Base-by-base conservation (phyloP, 176 grass and related monocot genomes). In the Cenchrus purpureus region DNA sequence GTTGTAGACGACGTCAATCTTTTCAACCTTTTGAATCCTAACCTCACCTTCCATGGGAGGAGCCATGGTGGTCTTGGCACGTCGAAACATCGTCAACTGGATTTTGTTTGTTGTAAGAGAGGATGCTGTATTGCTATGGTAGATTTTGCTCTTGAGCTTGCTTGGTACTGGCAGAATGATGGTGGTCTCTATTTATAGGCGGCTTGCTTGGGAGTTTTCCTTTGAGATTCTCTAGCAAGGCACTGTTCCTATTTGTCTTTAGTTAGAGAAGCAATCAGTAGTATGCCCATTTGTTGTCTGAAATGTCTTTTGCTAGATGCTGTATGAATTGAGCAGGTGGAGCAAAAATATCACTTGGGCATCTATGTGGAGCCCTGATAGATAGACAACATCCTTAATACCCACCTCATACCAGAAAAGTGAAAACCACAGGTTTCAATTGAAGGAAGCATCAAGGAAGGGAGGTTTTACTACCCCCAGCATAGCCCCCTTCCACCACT, bases 11-110 rank as follows among this genome's bases (percentile, higher is more conserved):
- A 65, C 22, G 5, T 84, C 82, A n/a, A 89, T 85, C 87, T 55
- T 89, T 8, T 89, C 82, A 5, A 89, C 82, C 53, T 89, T 89
- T 13, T 89, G 82, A 67, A 89, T 83, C 63, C 44, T 74, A 34
- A 89, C 74, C 56, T 88, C 86, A 14, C 66, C 8, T 13, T 88
- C 46, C 1, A 17, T 45, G 66, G 74, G 65, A 54, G 56, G 65
- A 6, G 59, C 11, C 69, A 8, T 67, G 77, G 45, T 9, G 2
- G 65, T 55, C 31, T 83, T 88, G 7, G 55, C 16, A 0, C 80
- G 80, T 7, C 34, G 25, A 40, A 83, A 83, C 86, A 83, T 83
- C 12, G 4, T 9, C 52, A 31, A 7, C 28, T 82, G 7, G 20
- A 48, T 82, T 71, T 37, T 28, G 79, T 71, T 37, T 28, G 79